Base-by-base conservation (phyloP, 139 green algal genomes). In the Volvox reticuliferus region DNA sequence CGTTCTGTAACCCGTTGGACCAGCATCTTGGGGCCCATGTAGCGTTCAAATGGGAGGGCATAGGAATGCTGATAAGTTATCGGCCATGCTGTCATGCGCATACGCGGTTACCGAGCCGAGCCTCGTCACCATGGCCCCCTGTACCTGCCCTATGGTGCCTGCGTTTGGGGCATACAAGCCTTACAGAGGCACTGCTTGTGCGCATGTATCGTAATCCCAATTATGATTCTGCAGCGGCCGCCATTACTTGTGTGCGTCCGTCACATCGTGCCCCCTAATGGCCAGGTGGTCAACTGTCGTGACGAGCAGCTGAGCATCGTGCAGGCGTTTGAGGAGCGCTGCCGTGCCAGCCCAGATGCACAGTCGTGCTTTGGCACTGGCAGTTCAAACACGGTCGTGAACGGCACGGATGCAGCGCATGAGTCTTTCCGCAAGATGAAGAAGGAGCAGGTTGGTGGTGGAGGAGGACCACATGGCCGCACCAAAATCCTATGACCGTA, bases 241-340 rank as follows among this genome's bases (percentile, higher is more conserved):
- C 16, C 65, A 73, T 73, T 28, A 73, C 65, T 24, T 73, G 65
- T 12, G n/a, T 16, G 65, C 65, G 21, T 73, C 65, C 65, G 44
- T 55, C 44, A 55, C 9, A 55, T 9, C 65, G 65, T 73, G 65
- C 24, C 37, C 22, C 44, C 16, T 44, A 71, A 73, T n/a, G 19
- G 65, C 19, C 50, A 90, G 86, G 86, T 90, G 86, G 73, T 90
- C 2, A 61, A 0, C 75, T 90, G 86, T 33, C 73, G 86, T 32
- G 86, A 90, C 21, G 86, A 90, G 75, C 86, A 90, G 73, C 75
- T 90, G 32, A 37, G 30, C 22, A 63, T 90, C 30, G 26, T 90
- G 22, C 12, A 32, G 28, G 32, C 73, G 0, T 77, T 85, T 16
- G 32, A 77, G 30, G 75, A 76, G 30, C n/a, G 20, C 26, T 90